Percentiles rank a stretch among this genome's conserved stretches.
Evolutionary conservation across 352 stramenopile species (phyloP).

Genomic region (Phytopythium delawarense): DNA sequence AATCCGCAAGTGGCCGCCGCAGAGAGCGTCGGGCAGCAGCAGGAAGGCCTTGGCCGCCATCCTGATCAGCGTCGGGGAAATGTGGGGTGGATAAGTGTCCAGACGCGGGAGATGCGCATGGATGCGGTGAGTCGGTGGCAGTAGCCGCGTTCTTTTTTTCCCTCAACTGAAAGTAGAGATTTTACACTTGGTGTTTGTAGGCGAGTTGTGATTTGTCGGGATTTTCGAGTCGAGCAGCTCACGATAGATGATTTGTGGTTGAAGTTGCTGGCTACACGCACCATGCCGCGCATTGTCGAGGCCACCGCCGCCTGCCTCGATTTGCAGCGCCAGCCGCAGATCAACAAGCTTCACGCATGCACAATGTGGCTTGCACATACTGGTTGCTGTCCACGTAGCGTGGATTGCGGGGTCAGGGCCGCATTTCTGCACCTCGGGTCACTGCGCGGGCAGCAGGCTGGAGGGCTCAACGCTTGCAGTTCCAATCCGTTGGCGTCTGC

Average conservation of each 20-base stretch:
- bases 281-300: neutral
- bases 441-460: too few relatives aligned
- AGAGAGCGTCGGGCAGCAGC: neutral
- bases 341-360: too few relatives aligned
- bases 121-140: neutral
- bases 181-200: neutral
- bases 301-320: neutral
- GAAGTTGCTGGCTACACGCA: neutral
- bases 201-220: neutral
- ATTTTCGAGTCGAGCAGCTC: neutral
- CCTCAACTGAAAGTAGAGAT: neutral
- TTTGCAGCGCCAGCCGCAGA: too few relatives aligned
- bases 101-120: neutral
- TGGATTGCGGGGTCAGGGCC: neutral
- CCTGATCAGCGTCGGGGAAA: neutral
- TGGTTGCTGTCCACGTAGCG: neutral
- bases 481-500: too few relatives aligned
- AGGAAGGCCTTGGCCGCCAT: neutral
- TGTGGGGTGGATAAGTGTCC: neutral
- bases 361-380: too few relatives aligned
- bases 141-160: neutral
- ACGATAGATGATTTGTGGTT: constrained; percentile 7
- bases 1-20: constrained; percentile 3
- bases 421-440: too few relatives aligned
- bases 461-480: too few relatives aligned